Conservation (phyloP, 352 stramenopile genomes). For the Saprolegnia diclina region DNA sequence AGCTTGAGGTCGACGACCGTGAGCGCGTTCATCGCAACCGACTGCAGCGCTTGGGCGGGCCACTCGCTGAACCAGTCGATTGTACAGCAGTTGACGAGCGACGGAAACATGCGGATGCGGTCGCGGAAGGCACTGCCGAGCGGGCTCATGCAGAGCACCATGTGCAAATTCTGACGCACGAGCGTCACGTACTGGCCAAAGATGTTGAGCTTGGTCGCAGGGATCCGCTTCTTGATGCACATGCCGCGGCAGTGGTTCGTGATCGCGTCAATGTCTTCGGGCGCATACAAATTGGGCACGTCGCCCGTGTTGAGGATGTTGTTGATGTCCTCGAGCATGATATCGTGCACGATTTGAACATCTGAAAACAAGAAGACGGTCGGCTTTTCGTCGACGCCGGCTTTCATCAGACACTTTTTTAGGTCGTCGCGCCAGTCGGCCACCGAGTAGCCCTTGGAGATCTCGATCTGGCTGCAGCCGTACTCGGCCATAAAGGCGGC, state of each 20-base stretch:
- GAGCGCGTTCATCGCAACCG: conserved; percentile 60
- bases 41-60: conserved; percentile 76
- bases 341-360: conserved; percentile 92
- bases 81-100: conserved; percentile 83
- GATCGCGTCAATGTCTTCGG: conserved; percentile 91
- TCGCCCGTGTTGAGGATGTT: conserved; percentile 93
- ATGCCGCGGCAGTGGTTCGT: conserved; percentile 84
- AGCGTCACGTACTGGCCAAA: conserved; percentile 92
- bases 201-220: conserved; percentile 92
- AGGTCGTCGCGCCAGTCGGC: conserved; percentile 92
- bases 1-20: conserved; percentile 64
- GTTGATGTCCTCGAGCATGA: conserved; percentile 96
- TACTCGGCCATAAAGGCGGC: conserved; percentile 93
- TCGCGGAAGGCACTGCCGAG: conserved; percentile 87
- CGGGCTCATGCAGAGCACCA: conserved; percentile 91
- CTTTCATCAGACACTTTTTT: conserved; percentile 88
- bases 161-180: conserved; percentile 88
- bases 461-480: conserved; percentile 90
- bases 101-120: conserved; percentile 88
- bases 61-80: conserved; percentile 89
- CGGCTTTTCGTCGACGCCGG: conserved; percentile 89
- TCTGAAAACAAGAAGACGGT: conserved; percentile 94
- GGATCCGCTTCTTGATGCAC: conserved; percentile 87
- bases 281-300: conserved; percentile 90
- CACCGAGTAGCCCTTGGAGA: conserved; percentile 91